Evolutionary conservation across 2,329 filamentous ascomycete species (phyloP).

Genomic region (Plectosphaerella cucumerina): DNA sequence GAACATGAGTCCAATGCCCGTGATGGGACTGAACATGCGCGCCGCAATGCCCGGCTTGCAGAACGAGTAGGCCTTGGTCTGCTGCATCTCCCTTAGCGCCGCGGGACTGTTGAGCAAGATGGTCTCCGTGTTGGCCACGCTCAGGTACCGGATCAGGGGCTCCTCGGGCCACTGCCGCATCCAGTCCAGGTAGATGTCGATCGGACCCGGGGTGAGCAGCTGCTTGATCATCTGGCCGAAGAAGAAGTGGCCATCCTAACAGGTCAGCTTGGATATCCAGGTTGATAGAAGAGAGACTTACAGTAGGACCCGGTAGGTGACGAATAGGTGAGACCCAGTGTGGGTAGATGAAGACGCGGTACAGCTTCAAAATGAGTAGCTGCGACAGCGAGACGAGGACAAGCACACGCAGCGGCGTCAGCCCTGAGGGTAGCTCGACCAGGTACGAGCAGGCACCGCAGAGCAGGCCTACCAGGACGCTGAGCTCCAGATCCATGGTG

Average conservation of each 20-base stretch:
- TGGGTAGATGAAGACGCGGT: slow-evolving; percentile 36
- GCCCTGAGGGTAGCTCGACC: background rate
- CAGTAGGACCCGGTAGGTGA: slow-evolving; percentile 38
- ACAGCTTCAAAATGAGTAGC: slow-evolving; percentile 20
- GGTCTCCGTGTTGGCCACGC: slow-evolving; percentile 27
- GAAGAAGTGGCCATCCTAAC: slow-evolving; percentile 31
- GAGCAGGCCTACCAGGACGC: background rate
- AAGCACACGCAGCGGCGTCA: background rate
- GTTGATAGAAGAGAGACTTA: slow-evolving; percentile 11
- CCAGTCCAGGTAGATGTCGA: slow-evolving; percentile 23
- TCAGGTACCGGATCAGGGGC: slow-evolving; percentile 33
- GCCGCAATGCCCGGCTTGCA: slow-evolving; percentile 28
- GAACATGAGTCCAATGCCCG: slow-evolving; percentile 30
- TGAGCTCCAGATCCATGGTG: slow-evolving; percentile 1
- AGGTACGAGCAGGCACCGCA: background rate
- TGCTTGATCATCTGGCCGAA: slow-evolving; percentile 34
- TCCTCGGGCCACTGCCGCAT: slow-evolving; percentile 24
- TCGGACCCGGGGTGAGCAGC: slow-evolving; percentile 20
- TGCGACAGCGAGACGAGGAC: background rate
- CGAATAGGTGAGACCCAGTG: slow-evolving; percentile 37
- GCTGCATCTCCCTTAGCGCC: slow-evolving; percentile 31
- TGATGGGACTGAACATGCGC: slow-evolving; percentile 28
- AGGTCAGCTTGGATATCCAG: background rate
- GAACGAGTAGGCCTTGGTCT: slow-evolving; percentile 33
- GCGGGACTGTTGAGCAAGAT: slow-evolving; percentile 30